Evolutionary conservation across 176 grass and related monocot genomes (phyloP).

Genomic region (Oryza glaberrima): DNA sequence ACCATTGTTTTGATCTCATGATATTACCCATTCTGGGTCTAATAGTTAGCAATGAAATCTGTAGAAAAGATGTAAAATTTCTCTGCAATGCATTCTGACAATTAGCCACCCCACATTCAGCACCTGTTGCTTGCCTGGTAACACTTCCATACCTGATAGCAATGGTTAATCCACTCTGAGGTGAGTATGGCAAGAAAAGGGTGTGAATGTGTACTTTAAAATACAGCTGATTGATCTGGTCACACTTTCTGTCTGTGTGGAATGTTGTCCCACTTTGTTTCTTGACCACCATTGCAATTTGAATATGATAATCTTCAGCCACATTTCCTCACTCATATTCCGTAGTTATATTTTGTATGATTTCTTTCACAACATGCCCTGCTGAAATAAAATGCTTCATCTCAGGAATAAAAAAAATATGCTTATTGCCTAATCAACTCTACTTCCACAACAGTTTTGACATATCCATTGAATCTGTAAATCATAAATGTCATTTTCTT

Average conservation of each 20-base stretch:
- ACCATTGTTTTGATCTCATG: neutral
- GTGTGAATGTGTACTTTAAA: neutral
- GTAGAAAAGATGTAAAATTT: neutral
- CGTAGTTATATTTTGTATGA: neutral
- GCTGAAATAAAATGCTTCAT: neutral
- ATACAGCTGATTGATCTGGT: too few species aligned
- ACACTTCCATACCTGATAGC: neutral
- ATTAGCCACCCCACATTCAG: neutral
- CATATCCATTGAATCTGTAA: constrained; percentile 13
- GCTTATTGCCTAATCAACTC: neutral
- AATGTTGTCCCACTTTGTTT: too few species aligned
- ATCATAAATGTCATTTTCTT: constrained; percentile 12
- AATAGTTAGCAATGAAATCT: neutral
- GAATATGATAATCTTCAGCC: too few species aligned
- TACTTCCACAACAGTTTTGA: neutral
- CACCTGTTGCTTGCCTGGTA: neutral
- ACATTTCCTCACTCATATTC: neutral
- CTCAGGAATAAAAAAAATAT: neutral
- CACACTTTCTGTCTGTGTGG: too few species aligned
- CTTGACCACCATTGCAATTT: too few species aligned
- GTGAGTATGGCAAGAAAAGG: neutral
- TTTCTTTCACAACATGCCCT: neutral
- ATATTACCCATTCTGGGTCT: neutral
- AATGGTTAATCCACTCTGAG: neutral
- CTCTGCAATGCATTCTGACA: neutral